phyloP scores from a whole-genome alignment of 225 moss, liverwort and hornwort species.

The Marchantia polymorpha region DNA sequence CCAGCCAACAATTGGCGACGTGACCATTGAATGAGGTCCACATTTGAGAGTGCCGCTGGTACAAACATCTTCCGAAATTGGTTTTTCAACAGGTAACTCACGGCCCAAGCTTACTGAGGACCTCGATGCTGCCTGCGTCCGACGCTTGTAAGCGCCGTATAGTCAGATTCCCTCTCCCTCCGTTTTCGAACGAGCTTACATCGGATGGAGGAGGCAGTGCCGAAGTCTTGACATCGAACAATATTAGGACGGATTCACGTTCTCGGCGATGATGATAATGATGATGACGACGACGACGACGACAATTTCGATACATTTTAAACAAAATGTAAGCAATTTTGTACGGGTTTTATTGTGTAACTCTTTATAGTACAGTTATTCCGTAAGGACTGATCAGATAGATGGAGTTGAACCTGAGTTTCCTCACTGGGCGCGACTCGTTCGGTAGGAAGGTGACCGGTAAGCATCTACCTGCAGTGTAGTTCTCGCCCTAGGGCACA shows the following conservation, averaged over 20 bases:
- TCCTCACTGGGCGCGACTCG: constrained; percentile 3
- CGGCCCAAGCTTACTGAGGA: not conserved
- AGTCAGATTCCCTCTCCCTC: not conserved
- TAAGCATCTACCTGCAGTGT: not conserved
- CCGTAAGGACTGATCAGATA: not conserved
- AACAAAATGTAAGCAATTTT: not conserved
- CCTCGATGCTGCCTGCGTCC: not conserved
- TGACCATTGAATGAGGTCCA: not conserved
- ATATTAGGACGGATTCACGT: not conserved
- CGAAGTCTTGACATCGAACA: not conserved
- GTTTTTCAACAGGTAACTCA: not conserved
- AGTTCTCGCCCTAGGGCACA: not conserved
- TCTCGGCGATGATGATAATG: not conserved
- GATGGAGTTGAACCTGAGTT: constrained; percentile 2
- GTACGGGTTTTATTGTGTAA: not conserved
- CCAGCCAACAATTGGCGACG: not conserved
- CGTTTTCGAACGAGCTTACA: not conserved
- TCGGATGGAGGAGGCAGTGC: not conserved
- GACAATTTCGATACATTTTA: not conserved
- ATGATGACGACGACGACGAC: not conserved
- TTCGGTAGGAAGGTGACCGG: constrained; percentile 10
- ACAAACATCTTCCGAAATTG: not conserved
- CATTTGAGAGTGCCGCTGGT: not conserved
- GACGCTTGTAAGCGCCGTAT: not conserved
- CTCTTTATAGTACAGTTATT: not conserved